phyloP scores from a whole-genome alignment of 176 grass and related monocot species.

The Chloris gayana region DNA sequence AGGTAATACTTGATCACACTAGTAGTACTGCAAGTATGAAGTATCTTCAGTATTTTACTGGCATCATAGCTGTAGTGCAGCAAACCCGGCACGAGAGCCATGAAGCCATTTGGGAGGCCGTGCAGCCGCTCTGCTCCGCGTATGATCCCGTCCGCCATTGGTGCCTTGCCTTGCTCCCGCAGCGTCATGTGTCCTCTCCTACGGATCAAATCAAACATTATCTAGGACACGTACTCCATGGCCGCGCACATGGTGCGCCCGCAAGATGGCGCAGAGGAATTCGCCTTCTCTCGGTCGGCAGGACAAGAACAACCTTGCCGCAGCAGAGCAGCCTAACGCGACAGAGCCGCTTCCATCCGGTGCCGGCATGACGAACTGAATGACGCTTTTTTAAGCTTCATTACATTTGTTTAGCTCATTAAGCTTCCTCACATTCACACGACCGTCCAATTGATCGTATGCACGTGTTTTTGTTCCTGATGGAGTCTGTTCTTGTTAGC shows the following conservation, averaged over 20 bases:
- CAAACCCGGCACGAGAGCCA: neutral
- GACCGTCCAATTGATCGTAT: no score
- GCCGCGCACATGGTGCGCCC: neutral
- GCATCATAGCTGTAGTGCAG: neutral
- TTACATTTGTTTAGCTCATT: no score
- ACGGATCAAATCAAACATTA: neutral
- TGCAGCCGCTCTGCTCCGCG: neutral
- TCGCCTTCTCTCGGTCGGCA: neutral
- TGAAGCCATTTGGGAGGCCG: neutral
- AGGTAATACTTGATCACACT: no score
- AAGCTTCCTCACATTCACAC: no score
- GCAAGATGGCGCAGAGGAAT: no score
- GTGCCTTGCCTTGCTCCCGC: constrained; percentile 7
- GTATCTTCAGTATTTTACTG: neutral
- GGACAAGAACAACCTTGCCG: neutral
- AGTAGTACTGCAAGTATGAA: neutral
- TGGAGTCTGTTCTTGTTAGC: no score
- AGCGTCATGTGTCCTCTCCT: neutral
- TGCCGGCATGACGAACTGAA: no score
- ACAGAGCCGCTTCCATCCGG: no score
- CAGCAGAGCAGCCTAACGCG: neutral
- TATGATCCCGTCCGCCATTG: neutral
- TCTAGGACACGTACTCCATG: neutral
- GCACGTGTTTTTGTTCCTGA: no score
- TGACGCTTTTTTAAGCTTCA: no score